phyloP scores from a whole-genome alignment of 2,329 filamentous ascomycete species.

The Plectosphaerella plurivora region DNA sequence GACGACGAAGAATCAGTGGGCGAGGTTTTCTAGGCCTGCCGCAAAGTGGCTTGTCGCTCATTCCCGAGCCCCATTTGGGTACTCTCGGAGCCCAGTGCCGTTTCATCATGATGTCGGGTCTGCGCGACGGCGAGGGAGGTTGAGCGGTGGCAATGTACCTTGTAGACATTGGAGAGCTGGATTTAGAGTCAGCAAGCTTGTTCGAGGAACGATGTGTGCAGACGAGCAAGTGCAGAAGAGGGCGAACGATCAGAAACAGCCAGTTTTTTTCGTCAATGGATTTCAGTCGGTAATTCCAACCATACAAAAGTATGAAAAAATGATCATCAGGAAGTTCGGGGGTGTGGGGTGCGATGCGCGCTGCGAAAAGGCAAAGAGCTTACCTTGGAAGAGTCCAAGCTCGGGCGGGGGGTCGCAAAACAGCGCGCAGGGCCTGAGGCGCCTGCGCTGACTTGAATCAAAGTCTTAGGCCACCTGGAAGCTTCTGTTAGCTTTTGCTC shows the following conservation, averaged over 20 bases:
- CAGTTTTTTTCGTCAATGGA: slow-evolving; percentile 76
- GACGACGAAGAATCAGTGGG: slow-evolving; percentile 66
- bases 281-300: slow-evolving; percentile 97
- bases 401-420: background rate
- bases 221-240: slow-evolving; percentile 8
- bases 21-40: slow-evolving; percentile 99
- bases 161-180: slow-evolving; percentile 14
- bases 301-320: slow-evolving; percentile 60
- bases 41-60: slow-evolving; percentile 88
- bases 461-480: background rate
- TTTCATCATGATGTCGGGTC: slow-evolving; percentile 63
- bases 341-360: background rate
- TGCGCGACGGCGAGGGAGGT: slow-evolving; percentile 15
- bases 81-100: slow-evolving; percentile 94
- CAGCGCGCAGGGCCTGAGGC: background rate
- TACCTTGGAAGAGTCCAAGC: slow-evolving; percentile 1
- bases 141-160: slow-evolving; percentile 13
- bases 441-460: background rate
- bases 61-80: slow-evolving; percentile 38
- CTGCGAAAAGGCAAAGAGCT: background rate
- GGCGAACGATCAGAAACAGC: slow-evolving; percentile 70
- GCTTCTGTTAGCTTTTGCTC: slow-evolving; percentile 5
- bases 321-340: slow-evolving; percentile 48
- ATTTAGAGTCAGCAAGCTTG: slow-evolving; percentile 24
- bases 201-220: background rate